Percentiles rank a stretch among this genome's conserved stretches.
Conservation (phyloP, 805 yeast species). For the Lachancea sp. region DNA sequence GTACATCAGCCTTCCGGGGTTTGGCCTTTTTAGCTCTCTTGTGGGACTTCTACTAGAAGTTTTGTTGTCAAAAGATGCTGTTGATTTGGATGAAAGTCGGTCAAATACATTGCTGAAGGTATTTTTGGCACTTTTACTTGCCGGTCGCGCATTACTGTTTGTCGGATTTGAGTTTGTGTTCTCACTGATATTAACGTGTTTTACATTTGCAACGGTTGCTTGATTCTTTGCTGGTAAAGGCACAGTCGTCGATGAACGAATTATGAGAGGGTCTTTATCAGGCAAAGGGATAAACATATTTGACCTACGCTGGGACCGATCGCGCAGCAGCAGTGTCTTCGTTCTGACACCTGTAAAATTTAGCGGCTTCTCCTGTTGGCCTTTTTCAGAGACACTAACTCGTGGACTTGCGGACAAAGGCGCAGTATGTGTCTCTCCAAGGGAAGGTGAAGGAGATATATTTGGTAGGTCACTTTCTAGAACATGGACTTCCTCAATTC, state of each 20-base stretch:
- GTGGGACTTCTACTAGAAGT: conserved; percentile 9
- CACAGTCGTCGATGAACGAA: conserved; percentile 11
- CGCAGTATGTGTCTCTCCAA: background rate
- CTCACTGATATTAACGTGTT: background rate
- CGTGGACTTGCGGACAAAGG: background rate
- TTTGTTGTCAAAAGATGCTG: conserved; percentile 31
- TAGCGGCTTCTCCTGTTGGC: background rate
- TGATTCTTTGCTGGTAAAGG: background rate
- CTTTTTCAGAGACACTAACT: background rate
- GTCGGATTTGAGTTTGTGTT: background rate
- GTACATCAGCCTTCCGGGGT: conserved; percentile 1
- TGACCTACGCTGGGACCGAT: conserved; percentile 26
- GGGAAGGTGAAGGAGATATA: background rate
- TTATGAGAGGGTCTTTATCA: conserved; percentile 29
- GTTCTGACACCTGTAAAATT: background rate
- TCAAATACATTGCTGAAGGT: conserved; percentile 24
- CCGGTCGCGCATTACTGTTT: background rate
- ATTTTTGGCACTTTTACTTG: background rate
- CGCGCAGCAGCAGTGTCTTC: conserved; percentile 4
- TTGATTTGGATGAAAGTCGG: conserved; percentile 25
- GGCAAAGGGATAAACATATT: conserved; percentile 34
- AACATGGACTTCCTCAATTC: background rate
- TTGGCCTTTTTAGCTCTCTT: conserved; percentile 1
- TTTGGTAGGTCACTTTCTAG: background rate
- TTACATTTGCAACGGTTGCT: background rate